Evolutionary conservation across 2,329 filamentous ascomycete genomes (phyloP).

Genomic region (Cordyceps sp.): DNA sequence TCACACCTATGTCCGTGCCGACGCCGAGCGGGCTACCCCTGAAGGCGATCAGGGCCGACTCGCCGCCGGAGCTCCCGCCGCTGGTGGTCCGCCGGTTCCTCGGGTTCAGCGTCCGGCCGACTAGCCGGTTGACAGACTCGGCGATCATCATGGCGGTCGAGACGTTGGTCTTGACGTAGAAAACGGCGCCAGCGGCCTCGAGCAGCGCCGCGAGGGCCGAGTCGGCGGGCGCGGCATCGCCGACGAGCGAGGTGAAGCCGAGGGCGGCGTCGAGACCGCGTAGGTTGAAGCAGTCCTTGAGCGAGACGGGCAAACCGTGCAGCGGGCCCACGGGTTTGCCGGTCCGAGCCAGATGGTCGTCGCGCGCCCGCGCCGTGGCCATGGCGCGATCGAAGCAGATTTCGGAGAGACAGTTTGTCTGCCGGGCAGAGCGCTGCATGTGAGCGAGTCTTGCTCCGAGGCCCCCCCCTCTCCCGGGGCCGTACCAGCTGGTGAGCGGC

Average conservation of each 20-base stretch:
- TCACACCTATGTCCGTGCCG: slow-evolving; percentile 43
- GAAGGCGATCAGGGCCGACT: slow-evolving; percentile 44
- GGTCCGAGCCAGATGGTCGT: slow-evolving; percentile 29
- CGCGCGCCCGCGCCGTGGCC: slow-evolving; percentile 26
- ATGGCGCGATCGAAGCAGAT: slow-evolving; percentile 38
- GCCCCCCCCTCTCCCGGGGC: too few relatives aligned
- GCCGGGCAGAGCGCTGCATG: slow-evolving; percentile 14
- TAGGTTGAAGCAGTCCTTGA: slow-evolving; percentile 58
- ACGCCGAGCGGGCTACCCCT: slow-evolving; percentile 42
- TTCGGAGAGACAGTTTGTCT: slow-evolving; percentile 34
- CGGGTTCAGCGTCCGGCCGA: slow-evolving; percentile 47
- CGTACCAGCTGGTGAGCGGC: slow-evolving; percentile 38
- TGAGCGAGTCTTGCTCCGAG: too few relatives aligned
- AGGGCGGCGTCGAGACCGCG: slow-evolving; percentile 41
- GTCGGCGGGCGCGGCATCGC: slow-evolving; percentile 32
- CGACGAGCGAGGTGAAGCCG: slow-evolving; percentile 46
- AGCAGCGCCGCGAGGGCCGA: slow-evolving; percentile 24
- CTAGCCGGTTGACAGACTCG: slow-evolving; percentile 48
- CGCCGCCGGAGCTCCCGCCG: slow-evolving; percentile 52
- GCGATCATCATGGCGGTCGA: slow-evolving; percentile 54
- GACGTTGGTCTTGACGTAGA: slow-evolving; percentile 41
- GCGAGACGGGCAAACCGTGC: slow-evolving; percentile 45
- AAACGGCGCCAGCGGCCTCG: slow-evolving; percentile 29
- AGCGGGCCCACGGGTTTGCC: slow-evolving; percentile 40
- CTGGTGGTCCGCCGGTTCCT: slow-evolving; percentile 39